These are phyloP conservation scores for Aspergillus funiculosus DNA, from an alignment of 495 filamentous ascomycete genomes.

Conservation along the genomic window DNA sequence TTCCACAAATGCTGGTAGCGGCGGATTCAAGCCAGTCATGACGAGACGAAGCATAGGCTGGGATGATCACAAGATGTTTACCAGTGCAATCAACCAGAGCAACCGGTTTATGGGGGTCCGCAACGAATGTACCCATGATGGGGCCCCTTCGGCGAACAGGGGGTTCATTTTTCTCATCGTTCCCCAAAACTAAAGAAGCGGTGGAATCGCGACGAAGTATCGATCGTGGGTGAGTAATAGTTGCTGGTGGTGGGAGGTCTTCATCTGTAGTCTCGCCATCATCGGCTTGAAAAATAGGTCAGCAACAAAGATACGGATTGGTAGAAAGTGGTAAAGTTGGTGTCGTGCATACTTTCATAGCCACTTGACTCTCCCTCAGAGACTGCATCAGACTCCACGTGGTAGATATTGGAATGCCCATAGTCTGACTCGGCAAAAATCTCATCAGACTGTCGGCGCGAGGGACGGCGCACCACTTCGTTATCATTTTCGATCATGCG, in stretches of 20 bases:
- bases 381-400: conserved; percentile 48
- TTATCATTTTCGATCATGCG: conserved; percentile 61
- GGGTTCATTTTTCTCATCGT: conserved; percentile 48
- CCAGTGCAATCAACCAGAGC: conserved; percentile 65
- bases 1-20: conserved; percentile 45
- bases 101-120: conserved; percentile 61
- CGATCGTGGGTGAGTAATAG: conserved; percentile 49
- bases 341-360: conserved; percentile 61
- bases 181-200: conserved; percentile 39
- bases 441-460: conserved; percentile 38
- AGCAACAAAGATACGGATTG: conserved; percentile 37
- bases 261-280: conserved; percentile 81
- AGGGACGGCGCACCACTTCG: conserved; percentile 39
- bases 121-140: conserved; percentile 48
- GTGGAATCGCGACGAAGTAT: conserved; percentile 51
- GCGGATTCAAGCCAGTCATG: conserved; percentile 47
- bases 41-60: conserved; percentile 44
- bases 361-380: conserved; percentile 60
- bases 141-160: conserved; percentile 50
- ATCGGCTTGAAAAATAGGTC: conserved; percentile 60
- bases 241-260: conserved; percentile 57
- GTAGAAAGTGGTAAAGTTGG: too few relatives aligned
- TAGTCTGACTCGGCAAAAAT: conserved; percentile 43
- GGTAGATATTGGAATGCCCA: conserved; percentile 44
- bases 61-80: conserved; percentile 65